Percentiles rank a stretch among this genome's conserved stretches.
Evolutionary conservation across 768 basidiomycete genomes (phyloP).

Genomic region (Rhizopogon rudus): DNA sequence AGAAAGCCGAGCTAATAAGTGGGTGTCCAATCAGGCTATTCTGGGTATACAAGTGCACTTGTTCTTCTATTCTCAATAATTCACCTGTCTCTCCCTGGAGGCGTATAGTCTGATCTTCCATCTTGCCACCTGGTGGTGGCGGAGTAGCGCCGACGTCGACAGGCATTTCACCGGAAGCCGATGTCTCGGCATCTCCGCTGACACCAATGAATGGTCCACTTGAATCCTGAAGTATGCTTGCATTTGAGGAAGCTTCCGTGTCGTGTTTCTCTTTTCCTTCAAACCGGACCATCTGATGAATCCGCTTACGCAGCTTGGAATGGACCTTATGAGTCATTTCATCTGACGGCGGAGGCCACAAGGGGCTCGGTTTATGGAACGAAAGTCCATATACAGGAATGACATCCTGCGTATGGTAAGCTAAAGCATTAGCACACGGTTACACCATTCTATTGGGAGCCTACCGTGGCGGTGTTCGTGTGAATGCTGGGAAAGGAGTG

Average conservation of each 20-base stretch:
- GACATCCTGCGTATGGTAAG: constrained; percentile 52
- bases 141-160: constrained; percentile 45
- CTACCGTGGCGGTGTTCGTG: constrained; percentile 77
- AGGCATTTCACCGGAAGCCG: constrained; percentile 26
- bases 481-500: constrained; percentile 92
- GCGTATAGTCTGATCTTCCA: constrained; percentile 38
- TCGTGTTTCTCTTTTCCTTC: constrained; percentile 16
- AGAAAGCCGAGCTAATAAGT: constrained; percentile 73
- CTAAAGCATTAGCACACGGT: neutral
- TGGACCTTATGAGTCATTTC: constrained; percentile 56
- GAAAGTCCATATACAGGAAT: constrained; percentile 73
- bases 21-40: constrained; percentile 78
- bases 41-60: constrained; percentile 83
- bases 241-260: neutral
- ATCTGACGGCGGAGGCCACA: constrained; percentile 74
- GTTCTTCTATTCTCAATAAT: constrained; percentile 49
- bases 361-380: constrained; percentile 70
- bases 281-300: constrained; percentile 49
- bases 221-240: constrained; percentile 4
- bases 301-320: constrained; percentile 51
- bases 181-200: constrained; percentile 3
- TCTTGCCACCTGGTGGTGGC: constrained; percentile 33
- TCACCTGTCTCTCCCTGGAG: constrained; percentile 48
- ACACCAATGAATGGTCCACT: constrained; percentile 8
- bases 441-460: constrained; percentile 8